Conservation (phyloP, 768 basidiomycete genomes). For the Mycena sanguinolenta region DNA sequence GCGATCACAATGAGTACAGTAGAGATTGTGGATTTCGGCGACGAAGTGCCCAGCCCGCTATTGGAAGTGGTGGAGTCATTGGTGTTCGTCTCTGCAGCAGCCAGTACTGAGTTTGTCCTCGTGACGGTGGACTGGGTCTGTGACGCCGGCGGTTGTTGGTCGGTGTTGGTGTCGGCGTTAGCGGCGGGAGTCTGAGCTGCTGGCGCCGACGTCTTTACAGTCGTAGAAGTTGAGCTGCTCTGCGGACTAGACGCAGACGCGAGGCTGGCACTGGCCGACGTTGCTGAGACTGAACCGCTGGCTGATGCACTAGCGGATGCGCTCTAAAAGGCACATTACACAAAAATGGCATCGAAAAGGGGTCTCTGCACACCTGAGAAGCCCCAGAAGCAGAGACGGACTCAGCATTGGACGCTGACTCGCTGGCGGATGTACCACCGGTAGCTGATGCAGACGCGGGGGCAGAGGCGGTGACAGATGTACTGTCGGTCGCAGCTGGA, state of each 20-base stretch:
- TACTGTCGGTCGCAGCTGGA: neutral
- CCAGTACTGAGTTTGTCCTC: constrained; percentile 38
- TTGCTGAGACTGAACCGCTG: constrained; percentile 34
- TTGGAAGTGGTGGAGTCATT: constrained; percentile 37
- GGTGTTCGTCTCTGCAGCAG: constrained; percentile 44
- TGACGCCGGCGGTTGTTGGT: constrained; percentile 32
- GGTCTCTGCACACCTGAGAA: constrained; percentile 16
- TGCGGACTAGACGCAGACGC: constrained; percentile 35
- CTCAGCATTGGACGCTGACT: constrained; percentile 35
- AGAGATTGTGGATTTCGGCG: constrained; percentile 59
- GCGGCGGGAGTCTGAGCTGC: neutral
- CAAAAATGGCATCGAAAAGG: neutral
- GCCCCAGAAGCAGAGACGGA: constrained; percentile 24
- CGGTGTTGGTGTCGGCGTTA: constrained; percentile 6
- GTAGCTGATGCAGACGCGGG: constrained; percentile 33
- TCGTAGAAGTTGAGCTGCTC: constrained; percentile 26
- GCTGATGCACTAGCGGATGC: constrained; percentile 27
- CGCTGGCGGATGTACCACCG: constrained; percentile 26
- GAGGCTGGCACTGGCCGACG: constrained; percentile 6
- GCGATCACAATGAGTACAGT: constrained; percentile 81
- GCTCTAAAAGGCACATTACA: constrained; percentile 8
- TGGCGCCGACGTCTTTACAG: neutral
- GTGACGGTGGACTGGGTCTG: constrained; percentile 37
- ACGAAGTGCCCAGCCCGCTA: too few relatives aligned
- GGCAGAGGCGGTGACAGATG: neutral